Conservation (phyloP, 2,329 filamentous ascomycete species). For the Exserohilum rostratum region DNA sequence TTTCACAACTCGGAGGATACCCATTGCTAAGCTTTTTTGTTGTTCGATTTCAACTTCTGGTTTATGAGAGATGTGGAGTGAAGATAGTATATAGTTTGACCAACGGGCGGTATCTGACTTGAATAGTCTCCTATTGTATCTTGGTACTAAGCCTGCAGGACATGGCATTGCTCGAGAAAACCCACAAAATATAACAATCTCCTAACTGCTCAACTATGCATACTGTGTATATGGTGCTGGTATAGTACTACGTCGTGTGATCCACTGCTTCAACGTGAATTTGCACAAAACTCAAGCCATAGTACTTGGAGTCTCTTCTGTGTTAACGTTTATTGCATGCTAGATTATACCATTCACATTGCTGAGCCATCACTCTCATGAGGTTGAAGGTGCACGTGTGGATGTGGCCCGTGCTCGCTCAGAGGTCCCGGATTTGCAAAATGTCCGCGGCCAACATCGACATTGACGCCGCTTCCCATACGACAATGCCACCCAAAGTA, state of each 20-base stretch:
- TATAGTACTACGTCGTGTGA: neutral
- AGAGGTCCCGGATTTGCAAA: constrained; percentile 17
- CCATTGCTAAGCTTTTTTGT: constrained; percentile 17
- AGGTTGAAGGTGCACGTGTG: constrained; percentile 14
- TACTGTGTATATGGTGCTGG: neutral
- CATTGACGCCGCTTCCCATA: constrained; percentile 11
- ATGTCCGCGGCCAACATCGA: constrained; percentile 25
- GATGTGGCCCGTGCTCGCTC: constrained; percentile 5
- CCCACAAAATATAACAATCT: neutral
- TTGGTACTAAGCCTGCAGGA: constrained; percentile 16
- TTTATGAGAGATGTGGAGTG: neutral
- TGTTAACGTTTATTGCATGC: no score
- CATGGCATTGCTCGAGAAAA: constrained; percentile 9
- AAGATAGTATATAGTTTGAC: constrained; percentile 3
- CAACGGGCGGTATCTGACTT: constrained; percentile 19
- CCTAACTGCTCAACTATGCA: neutral
- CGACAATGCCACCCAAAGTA: constrained; percentile 44
- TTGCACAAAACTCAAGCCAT: no score
- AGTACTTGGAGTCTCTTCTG: no score
- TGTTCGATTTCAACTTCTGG: constrained; percentile 1
- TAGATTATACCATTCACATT: no score
- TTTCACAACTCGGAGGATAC: constrained; percentile 23
- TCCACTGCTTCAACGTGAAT: no score
- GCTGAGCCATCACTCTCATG: no score
- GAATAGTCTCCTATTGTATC: constrained; percentile 9